These are phyloP conservation scores for Rhodotorula sp. DNA, from an alignment of 1,284 basidiomycete species.

Conservation along the genomic window DNA sequence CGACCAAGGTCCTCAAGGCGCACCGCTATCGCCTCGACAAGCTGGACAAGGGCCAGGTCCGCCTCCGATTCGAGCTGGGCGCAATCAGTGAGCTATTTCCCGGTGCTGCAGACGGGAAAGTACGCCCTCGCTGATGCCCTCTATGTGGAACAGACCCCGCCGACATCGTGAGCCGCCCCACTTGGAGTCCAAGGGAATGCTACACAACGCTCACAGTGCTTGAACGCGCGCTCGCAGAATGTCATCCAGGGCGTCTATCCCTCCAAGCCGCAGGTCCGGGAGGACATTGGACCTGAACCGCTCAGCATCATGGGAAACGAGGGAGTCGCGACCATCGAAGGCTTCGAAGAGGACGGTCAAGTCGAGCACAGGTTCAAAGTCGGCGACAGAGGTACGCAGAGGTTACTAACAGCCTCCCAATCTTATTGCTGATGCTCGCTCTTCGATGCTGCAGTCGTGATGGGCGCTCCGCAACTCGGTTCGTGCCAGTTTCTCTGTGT, in stretches of 20 bases:
- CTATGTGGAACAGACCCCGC: conserved; percentile 20
- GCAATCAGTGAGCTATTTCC: conserved; percentile 58
- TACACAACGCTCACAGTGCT: neutral
- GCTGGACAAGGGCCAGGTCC: conserved; percentile 57
- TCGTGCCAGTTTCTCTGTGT: neutral
- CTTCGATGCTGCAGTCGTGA: conserved; percentile 55
- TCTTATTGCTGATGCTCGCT: neutral
- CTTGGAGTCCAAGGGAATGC: neutral
- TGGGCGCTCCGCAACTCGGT: conserved; percentile 60
- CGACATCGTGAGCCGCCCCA: conserved; percentile 25
- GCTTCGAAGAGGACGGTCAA: conserved; percentile 50
- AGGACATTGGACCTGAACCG: conserved; percentile 34
- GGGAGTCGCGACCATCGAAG: conserved; percentile 66
- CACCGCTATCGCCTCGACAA: conserved; percentile 58
- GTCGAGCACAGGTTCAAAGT: conserved; percentile 56
- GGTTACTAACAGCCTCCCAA: no score
- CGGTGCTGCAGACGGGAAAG: neutral
- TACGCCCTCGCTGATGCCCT: neutral
- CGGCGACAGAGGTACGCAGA: conserved; percentile 60
- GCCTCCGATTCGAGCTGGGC: conserved; percentile 67
- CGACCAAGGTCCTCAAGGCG: conserved; percentile 56
- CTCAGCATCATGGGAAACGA: conserved; percentile 69
- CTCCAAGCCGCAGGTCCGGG: conserved; percentile 57
- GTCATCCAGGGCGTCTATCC: conserved; percentile 80
- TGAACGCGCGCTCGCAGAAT: conserved; percentile 50